Conservation (phyloP, 805 yeast genomes). For the Candida insectorum region DNA sequence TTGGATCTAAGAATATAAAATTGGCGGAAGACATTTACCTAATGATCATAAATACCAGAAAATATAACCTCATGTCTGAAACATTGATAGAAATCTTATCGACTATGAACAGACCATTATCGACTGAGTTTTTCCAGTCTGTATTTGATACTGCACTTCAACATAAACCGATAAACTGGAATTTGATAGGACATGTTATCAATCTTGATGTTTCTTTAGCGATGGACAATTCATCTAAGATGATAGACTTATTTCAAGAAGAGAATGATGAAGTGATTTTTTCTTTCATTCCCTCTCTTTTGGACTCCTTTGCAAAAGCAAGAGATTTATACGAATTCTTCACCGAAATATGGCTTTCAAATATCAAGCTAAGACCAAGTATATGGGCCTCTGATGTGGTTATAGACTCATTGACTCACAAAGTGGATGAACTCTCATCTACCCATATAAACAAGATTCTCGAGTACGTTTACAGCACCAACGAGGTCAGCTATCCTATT, state of each 20-base stretch:
- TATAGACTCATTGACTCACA: constrained; percentile 33
- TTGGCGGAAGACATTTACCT: constrained; percentile 49
- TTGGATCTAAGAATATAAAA: constrained; percentile 28
- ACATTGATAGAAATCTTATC: constrained; percentile 45
- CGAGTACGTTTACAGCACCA: constrained; percentile 2
- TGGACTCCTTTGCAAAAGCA: constrained; percentile 49
- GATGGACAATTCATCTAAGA: constrained; percentile 25
- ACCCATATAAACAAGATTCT: constrained; percentile 29
- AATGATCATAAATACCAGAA: constrained; percentile 27
- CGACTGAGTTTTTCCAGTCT: constrained; percentile 46
- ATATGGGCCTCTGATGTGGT: constrained; percentile 26
- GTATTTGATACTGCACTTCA: constrained; percentile 32
- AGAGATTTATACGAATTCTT: constrained; percentile 56
- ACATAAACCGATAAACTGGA: constrained; percentile 34
- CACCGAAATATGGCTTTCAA: constrained; percentile 39
- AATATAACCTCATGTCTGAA: constrained; percentile 40
- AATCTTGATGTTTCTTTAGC: constrained; percentile 59
- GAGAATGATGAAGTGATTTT: constrained; percentile 2
- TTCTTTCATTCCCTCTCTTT: constrained; percentile 27
- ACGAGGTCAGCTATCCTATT: constrained; percentile 1
- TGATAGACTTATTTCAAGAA: constrained; percentile 4
- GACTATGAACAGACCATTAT: constrained; percentile 48
- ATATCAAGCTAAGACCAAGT: constrained; percentile 13
- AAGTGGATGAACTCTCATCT: constrained; percentile 44
- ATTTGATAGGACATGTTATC: constrained; percentile 45